Evolutionary conservation across 2,329 filamentous ascomycete species (phyloP), one percentile per base, ranked within the genome.

Genomic region (Pseudogymnoascus sp.): DNA sequence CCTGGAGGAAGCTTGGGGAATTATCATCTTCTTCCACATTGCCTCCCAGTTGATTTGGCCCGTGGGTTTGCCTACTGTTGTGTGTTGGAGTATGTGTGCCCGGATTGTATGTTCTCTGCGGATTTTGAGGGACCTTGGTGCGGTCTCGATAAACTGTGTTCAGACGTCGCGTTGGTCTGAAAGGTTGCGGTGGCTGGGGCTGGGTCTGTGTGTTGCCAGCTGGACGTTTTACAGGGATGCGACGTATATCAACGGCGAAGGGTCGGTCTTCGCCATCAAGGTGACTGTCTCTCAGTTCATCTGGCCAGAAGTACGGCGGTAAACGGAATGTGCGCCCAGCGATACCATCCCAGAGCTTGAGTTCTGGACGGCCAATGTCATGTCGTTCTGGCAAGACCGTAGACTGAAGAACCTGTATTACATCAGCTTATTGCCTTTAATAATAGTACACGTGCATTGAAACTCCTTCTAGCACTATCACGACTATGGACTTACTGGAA

Each of bases 381-480:
- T 4, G 2, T 31, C 59, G 38, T 34, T 34, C n/a, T 18, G 49
- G 49, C 49, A 56, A 21, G n/a, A 36, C 49, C n/a, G 49, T 56
- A 14, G 49, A 56, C 28, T 36, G 49, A 34, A 56, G 49, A 18
- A 5, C 49, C 49, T 56, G 28, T 9, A 56, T 56, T 36, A 56
- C 36, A 56, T 56, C 28, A 56, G 49, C 49, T 56, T 36, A 36
- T 56, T 56, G 28, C 49, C 21, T 38, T 14, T 40, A 60, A 42
- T 36, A 9, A 42, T 16, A 21, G 38, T 25, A 23, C n/a, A 40
- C n/a, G 59, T 40, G 7, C 18, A 25, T 38, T 37, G 31, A 21
- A 60, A 60, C n/a, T 21, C 16, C n/a, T 60, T 60, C 59, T 21
- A 23, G 18, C 11, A 60, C 6, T 25, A 60, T 38, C 6, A 23